Evolutionary conservation across 306 rosid species (phyloP).

Genomic region (Lathyrus oleraceus): DNA sequence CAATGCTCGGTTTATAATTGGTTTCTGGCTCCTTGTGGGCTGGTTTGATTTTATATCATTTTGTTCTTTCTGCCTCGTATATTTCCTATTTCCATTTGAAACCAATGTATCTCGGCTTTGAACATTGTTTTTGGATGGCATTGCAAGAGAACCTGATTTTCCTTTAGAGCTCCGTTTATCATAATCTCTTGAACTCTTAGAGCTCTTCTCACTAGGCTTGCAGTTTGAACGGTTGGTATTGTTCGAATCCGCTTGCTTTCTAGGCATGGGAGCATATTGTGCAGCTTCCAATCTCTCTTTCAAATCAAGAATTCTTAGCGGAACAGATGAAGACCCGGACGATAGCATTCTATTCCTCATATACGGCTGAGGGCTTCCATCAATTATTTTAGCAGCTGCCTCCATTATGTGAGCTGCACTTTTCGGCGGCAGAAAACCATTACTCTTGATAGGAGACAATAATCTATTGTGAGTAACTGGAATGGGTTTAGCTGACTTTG

Average conservation of each 20-base stretch:
- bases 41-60: constrained; percentile 55
- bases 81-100: constrained; percentile 45
- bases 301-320: constrained; percentile 73
- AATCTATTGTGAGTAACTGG: constrained; percentile 80
- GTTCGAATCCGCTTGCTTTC: constrained; percentile 33
- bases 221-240: constrained; percentile 43
- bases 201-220: constrained; percentile 38
- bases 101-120: constrained; percentile 48
- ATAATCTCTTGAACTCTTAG: constrained; percentile 46
- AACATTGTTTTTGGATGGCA: constrained; percentile 49
- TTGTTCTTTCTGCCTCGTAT: constrained; percentile 50
- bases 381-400: constrained; percentile 89
- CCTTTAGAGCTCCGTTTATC: constrained; percentile 53
- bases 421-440: constrained; percentile 59
- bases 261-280: constrained; percentile 48
- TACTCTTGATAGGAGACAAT: constrained; percentile 80
- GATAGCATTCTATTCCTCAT: constrained; percentile 48
- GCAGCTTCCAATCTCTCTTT: constrained; percentile 76
- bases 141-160: constrained; percentile 52
- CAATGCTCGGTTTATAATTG: constrained; percentile 39
- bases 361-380: constrained; percentile 68
- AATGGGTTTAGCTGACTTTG: constrained; percentile 83
- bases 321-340: constrained; percentile 65
- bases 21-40: constrained; percentile 50
- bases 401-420: constrained; percentile 72